phyloP scores from a whole-genome alignment of 2,329 filamentous ascomycete species.

The Alternaria arborescens region DNA sequence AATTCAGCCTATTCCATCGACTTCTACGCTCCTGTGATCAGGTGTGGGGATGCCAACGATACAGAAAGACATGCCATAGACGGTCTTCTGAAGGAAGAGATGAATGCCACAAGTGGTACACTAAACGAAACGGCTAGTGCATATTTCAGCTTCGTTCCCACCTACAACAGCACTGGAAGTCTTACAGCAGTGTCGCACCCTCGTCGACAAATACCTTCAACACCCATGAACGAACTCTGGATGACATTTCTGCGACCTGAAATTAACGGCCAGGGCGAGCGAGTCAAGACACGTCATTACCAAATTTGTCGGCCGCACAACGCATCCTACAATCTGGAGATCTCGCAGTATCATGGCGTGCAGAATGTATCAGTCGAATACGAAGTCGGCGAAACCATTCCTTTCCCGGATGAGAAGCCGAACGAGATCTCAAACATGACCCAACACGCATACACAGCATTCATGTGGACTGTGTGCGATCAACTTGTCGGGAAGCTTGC shows the following conservation, averaged over 20 bases:
- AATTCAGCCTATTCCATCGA: background rate
- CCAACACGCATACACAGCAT: slow-evolving; percentile 29
- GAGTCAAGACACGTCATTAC: slow-evolving; percentile 18
- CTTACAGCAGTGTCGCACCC: background rate
- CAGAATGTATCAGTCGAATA: background rate
- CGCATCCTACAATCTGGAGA: background rate
- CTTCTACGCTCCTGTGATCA: background rate
- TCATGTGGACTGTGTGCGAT: slow-evolving; percentile 26
- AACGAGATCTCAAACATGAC: slow-evolving; percentile 18
- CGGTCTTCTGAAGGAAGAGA: background rate
- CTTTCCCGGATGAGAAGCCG: background rate
- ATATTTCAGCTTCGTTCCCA: background rate
- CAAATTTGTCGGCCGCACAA: slow-evolving; percentile 22
- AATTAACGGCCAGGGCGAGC: background rate
- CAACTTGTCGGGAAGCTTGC: slow-evolving; percentile 22
- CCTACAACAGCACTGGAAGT: background rate
- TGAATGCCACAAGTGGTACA: background rate
- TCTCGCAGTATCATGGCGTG: background rate
- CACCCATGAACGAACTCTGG: background rate
- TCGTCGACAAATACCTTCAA: background rate
- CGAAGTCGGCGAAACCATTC: background rate
- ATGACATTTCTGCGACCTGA: slow-evolving; percentile 22
- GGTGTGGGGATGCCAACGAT: background rate
- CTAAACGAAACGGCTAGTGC: background rate
- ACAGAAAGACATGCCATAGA: background rate